Conservation (phyloP, 306 rosid species). For the Oemleria cerasiformis region DNA sequence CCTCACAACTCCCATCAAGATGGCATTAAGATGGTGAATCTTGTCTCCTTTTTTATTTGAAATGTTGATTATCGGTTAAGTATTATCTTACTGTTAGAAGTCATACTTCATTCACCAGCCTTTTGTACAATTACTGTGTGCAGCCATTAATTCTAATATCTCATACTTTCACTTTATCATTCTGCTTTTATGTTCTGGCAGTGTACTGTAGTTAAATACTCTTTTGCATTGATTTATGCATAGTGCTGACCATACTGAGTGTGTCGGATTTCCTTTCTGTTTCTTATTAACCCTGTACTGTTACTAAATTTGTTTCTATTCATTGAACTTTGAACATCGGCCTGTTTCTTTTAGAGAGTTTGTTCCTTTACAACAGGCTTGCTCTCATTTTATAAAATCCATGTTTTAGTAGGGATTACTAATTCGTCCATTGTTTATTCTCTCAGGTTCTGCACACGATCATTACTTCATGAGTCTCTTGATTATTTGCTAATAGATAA, state of each 20-base stretch:
- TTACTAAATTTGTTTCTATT: too few species aligned
- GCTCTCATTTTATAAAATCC: not conserved
- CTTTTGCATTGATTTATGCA: too few species aligned
- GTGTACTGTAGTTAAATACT: not conserved
- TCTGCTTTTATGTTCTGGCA: not conserved
- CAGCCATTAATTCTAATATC: not conserved
- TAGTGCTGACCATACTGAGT: too few species aligned
- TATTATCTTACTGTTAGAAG: slow-evolving; percentile 11
- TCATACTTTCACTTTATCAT: not conserved
- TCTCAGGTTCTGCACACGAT: slow-evolving; percentile 88
- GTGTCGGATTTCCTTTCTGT: too few species aligned
- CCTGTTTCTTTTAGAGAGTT: not conserved
- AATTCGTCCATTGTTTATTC: slow-evolving; percentile 16
- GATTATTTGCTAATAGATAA: slow-evolving; percentile 79
- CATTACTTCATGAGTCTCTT: slow-evolving; percentile 73
- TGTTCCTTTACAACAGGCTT: not conserved
- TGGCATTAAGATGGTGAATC: slow-evolving; percentile 94
- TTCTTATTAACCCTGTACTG: too few species aligned
- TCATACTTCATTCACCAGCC: not conserved
- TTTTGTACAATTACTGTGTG: not conserved
- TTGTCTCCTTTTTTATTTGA: slow-evolving; percentile 26
- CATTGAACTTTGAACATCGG: slow-evolving; percentile 6
- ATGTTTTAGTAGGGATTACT: not conserved
- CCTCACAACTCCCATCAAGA: slow-evolving; percentile 98
- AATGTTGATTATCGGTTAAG: slow-evolving; percentile 8